Evolutionary conservation across 1,284 basidiomycete genomes (phyloP).

Genomic region (Leccinum subspadiceum): DNA sequence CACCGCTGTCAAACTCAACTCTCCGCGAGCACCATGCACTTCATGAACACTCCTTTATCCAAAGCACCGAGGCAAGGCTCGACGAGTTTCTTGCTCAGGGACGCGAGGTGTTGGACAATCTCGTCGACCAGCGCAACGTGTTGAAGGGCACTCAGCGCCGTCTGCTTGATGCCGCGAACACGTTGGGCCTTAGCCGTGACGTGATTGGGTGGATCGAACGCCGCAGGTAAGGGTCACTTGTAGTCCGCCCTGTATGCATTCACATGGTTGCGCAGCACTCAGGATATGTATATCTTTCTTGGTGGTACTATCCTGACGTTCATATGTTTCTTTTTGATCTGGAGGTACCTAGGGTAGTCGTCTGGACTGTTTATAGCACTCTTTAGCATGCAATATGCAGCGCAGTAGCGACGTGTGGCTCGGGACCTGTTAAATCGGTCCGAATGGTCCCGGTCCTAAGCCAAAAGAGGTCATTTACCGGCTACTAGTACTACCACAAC

Average conservation of each 20-base stretch:
- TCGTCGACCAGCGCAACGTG: conserved; percentile 88
- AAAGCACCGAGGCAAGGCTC: conserved; percentile 74
- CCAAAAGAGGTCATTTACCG: conserved; percentile 14
- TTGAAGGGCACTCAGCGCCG: conserved; percentile 88
- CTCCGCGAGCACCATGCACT: conserved; percentile 76
- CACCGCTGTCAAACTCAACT: conserved; percentile 52
- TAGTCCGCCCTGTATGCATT: conserved; percentile 4
- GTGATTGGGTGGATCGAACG: conserved; percentile 96
- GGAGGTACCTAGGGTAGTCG: conserved; percentile 80
- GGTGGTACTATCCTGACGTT: conserved; percentile 84
- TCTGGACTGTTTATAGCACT: conserved; percentile 4
- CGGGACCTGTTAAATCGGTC: background rate
- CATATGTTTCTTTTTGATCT: conserved; percentile 87
- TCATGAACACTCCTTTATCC: conserved; percentile 83
- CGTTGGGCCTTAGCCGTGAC: conserved; percentile 85
- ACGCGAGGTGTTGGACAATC: conserved; percentile 82
- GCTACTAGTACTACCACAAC: background rate
- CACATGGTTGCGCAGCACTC: conserved; percentile 55
- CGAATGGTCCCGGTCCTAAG: background rate
- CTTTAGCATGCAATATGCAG: background rate
- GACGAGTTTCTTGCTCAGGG: conserved; percentile 93
- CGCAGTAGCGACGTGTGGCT: conserved; percentile 4
- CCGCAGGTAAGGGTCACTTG: conserved; percentile 56
- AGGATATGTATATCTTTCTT: conserved; percentile 91
- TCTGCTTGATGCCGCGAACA: conserved; percentile 87